These are phyloP conservation scores for Phytophthora rubi DNA, from an alignment of 352 stramenopile species.

Conservation along the genomic window DNA sequence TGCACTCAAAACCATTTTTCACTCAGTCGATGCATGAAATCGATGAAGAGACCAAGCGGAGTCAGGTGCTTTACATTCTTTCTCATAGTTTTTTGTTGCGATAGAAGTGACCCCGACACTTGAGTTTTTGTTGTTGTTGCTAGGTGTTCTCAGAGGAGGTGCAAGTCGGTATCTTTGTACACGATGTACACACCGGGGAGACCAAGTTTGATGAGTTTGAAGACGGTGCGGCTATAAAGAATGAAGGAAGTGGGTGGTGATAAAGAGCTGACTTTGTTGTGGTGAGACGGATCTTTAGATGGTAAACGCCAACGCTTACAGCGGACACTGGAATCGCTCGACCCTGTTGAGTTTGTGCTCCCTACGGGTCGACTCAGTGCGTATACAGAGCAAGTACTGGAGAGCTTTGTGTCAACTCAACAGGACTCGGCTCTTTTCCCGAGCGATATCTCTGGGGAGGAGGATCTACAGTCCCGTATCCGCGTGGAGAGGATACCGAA, in stretches of 20 bases:
- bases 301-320: constrained; percentile 34
- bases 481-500: constrained; percentile 39
- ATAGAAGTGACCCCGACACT: neutral
- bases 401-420: constrained; percentile 29
- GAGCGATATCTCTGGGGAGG: neutral
- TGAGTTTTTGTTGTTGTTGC: neutral
- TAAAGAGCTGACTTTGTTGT: neutral
- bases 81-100: neutral
- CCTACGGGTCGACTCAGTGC: constrained; percentile 42
- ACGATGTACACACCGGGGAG: constrained; percentile 56
- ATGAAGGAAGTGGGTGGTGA: too few species aligned
- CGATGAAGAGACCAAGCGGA: constrained; percentile 28
- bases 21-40: constrained; percentile 39
- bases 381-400: constrained; percentile 49
- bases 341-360: constrained; percentile 56
- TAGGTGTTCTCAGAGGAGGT: constrained; percentile 35
- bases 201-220: constrained; percentile 53
- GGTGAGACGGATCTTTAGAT: constrained; percentile 23
- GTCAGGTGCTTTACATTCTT: constrained; percentile 15
- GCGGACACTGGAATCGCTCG: constrained; percentile 31
- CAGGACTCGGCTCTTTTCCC: neutral
- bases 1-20: constrained; percentile 47
- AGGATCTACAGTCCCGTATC: constrained; percentile 20
- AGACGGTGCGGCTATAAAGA: constrained; percentile 35
- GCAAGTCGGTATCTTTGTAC: constrained; percentile 40